A percentile compares a stretch with the other conserved stretches of the same genome.
phyloP scores from a whole-genome alignment of 768 basidiomycete species.

The Boletellus ananiceps region DNA sequence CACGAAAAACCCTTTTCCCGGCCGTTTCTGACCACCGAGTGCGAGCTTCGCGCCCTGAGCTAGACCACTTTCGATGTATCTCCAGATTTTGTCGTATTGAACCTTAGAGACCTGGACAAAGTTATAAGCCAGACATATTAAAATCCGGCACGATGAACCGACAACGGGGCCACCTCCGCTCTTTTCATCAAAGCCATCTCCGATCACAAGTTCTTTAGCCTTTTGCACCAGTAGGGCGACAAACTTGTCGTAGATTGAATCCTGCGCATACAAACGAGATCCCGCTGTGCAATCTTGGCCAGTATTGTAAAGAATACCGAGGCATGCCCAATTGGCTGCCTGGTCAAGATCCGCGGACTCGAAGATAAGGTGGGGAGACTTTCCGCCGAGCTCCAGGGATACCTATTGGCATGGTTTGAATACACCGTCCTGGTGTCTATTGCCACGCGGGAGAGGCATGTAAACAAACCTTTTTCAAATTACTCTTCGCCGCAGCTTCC shows the following conservation, averaged over 20 bases:
- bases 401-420: constrained; percentile 42
- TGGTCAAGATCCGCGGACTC: constrained; percentile 83
- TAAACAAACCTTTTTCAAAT: constrained; percentile 77
- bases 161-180: constrained; percentile 84
- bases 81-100: constrained; percentile 84
- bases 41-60: constrained; percentile 73
- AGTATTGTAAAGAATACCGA: constrained; percentile 84
- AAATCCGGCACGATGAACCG: constrained; percentile 24
- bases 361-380: constrained; percentile 86
- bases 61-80: constrained; percentile 84
- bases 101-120: constrained; percentile 65
- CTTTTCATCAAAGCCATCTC: constrained; percentile 74
- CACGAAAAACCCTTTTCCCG: constrained; percentile 79
- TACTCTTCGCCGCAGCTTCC: constrained; percentile 88
- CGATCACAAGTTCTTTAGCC: constrained; percentile 66
- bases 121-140: constrained; percentile 6
- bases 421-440: constrained; percentile 7
- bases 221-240: constrained; percentile 58
- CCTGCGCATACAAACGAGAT: constrained; percentile 86
- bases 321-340: constrained; percentile 82
- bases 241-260: constrained; percentile 83
- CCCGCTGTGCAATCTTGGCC: constrained; percentile 96
- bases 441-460: constrained; percentile 27
- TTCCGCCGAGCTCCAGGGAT: constrained; percentile 91
- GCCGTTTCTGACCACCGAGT: constrained; percentile 76